These are phyloP conservation scores for Botrytis tulipae DNA, from an alignment of 2,329 filamentous ascomycete genomes.

Conservation along the genomic window DNA sequence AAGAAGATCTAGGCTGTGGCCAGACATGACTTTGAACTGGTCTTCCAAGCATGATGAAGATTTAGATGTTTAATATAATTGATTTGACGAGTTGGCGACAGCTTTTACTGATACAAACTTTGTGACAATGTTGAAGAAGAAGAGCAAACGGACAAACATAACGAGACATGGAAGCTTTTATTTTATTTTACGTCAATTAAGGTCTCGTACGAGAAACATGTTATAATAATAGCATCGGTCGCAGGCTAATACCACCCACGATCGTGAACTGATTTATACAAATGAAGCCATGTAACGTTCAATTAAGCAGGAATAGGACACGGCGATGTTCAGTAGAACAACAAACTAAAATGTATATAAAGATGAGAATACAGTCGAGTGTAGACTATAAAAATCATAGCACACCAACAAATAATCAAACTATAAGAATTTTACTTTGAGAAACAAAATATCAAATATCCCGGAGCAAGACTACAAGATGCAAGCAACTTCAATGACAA, in stretches of 20 bases:
- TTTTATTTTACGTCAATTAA: not conserved
- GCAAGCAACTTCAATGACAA: too few species aligned
- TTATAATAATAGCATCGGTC: not conserved
- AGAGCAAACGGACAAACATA: not conserved
- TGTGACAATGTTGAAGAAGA: not conserved
- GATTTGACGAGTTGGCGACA: not conserved
- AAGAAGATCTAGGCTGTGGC: not conserved
- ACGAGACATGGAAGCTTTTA: not conserved
- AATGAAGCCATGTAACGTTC: not conserved
- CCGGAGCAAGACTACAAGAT: not conserved
- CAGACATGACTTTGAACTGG: not conserved
- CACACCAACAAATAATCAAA: not conserved
- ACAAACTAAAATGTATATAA: not conserved
- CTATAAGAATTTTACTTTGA: not conserved
- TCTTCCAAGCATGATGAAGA: conserved; percentile 4
- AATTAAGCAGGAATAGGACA: too few species aligned
- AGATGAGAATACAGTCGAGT: not conserved
- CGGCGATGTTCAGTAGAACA: not conserved
- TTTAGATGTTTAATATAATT: not conserved
- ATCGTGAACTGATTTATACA: not conserved
- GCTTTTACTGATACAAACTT: not conserved
- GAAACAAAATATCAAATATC: too few species aligned
- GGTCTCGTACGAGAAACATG: not conserved
- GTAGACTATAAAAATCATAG: not conserved
- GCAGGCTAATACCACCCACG: too few species aligned